These are phyloP conservation scores for Rhodotorula sp. DNA, from an alignment of 1,284 basidiomycete genomes.

Conservation along the genomic window DNA sequence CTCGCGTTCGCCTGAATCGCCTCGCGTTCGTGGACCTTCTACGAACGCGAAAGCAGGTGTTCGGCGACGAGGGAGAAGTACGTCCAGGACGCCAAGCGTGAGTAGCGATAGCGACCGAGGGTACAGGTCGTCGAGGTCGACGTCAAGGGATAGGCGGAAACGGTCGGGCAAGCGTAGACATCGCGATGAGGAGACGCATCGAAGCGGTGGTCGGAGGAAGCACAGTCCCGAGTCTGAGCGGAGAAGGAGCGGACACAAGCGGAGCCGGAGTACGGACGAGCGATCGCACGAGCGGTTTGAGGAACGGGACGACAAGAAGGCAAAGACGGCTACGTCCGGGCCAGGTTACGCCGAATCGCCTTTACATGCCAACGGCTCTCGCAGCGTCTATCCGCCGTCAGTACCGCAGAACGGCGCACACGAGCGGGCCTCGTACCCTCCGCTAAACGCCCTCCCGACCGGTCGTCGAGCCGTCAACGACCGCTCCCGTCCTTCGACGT, in stretches of 20 bases:
- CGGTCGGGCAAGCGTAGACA: too few relatives aligned
- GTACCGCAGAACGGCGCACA: too few relatives aligned
- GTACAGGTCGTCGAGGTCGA: too few relatives aligned
- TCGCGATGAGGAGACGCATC: too few relatives aligned
- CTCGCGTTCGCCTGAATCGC: conserved; percentile 2
- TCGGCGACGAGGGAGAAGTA: neutral
- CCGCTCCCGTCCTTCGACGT: neutral
- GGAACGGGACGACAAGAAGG: neutral
- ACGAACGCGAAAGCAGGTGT: neutral
- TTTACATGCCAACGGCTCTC: too few relatives aligned
- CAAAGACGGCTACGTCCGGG: neutral
- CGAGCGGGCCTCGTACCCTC: too few relatives aligned
- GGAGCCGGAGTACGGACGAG: neutral
- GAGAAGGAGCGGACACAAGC: neutral
- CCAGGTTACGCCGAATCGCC: neutral
- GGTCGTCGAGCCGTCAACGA: too few relatives aligned
- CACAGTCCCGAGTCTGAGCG: neutral
- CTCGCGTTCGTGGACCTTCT: neutral
- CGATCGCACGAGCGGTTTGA: neutral
- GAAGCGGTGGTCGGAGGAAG: neutral
- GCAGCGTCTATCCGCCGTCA: too few relatives aligned
- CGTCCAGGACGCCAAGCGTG: too few relatives aligned
- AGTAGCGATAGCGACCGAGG: neutral
- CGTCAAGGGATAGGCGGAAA: too few relatives aligned
- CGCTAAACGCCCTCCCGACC: too few relatives aligned